Evolutionary conservation across 371 early-diverging fungal genomes (phyloP).

Genomic region (Massospora cicadina): DNA sequence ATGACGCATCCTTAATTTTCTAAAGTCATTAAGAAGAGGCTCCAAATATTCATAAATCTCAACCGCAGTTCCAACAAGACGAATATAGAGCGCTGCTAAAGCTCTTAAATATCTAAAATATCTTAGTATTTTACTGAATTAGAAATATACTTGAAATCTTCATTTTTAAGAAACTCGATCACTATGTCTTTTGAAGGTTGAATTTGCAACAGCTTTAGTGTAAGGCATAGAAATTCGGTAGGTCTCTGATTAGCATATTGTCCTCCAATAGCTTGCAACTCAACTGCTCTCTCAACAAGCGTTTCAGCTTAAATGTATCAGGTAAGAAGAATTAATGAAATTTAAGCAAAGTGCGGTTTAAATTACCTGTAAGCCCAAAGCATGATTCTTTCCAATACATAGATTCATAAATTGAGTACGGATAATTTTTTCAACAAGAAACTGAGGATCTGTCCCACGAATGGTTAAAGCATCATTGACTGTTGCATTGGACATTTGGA

Average conservation of each 20-base stretch:
- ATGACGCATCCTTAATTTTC: constrained; percentile 54
- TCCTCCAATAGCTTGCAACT: constrained; percentile 63
- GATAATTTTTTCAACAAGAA: constrained; percentile 82
- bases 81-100: constrained; percentile 71
- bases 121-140: not conserved
- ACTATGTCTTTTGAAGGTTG: constrained; percentile 79
- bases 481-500: not conserved
- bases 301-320: constrained; percentile 42
- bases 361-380: constrained; percentile 73
- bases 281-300: constrained; percentile 75
- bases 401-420: constrained; percentile 71
- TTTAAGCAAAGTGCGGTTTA: not conserved
- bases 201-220: constrained; percentile 73
- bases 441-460: constrained; percentile 82
- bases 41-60: constrained; percentile 77
- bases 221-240: constrained; percentile 75
- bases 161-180: constrained; percentile 35
- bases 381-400: constrained; percentile 92
- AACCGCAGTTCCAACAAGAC: constrained; percentile 51
- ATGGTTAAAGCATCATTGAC: not conserved
- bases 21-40: constrained; percentile 63
- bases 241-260: constrained; percentile 70
- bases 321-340: not conserved
- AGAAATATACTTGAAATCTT: constrained; percentile 48
- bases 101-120: constrained; percentile 61